Base-by-base conservation (phyloP, 345 rosid species). In the Excoecaria agallocha region DNA sequence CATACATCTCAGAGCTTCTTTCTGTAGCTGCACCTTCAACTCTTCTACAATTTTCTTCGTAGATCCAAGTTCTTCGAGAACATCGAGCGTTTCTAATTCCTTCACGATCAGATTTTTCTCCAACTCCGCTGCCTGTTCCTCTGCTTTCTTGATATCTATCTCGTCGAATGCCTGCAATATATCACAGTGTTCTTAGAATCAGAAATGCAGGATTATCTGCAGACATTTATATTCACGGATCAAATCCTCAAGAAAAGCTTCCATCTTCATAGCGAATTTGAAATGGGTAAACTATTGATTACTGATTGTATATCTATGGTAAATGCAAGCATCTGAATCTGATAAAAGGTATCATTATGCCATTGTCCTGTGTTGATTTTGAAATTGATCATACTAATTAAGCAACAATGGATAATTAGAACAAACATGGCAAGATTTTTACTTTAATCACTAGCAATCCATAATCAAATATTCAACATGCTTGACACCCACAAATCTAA, bases 81-180 rank as follows among this genome's bases (percentile, higher is more conserved):
- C 97, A 83, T 94, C 98, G 1, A 94, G 93, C 8, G 97, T 91
- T 70, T 92, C 97, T 24, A 94, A 56, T 82, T 94, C 99, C 83
- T 94, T 94, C 81, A 94, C 93, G 16, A 89, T 94, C 68, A 94
- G 82, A 87, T 94, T 90, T 77, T 94, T 92, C 91, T 94, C 98
- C 66, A 92, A 75, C 71, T 91, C 95, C 0, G 93, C 89, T 3
- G 97, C 91, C 59, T 87, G 94, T 69, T 94, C 96, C 78, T 92
- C 98, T 80, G 88, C 97, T 84, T 82, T 94, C 93, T 92, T 92
- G 77, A 94, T 80, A 77, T 94, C 93, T 56, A 91, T 82, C 65
- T 88, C 91, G 73, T 86, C 93, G 61, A 82, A 72, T 35, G 83
- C 86, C 71, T 86, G 83, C 85, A 84, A 84, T 70, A 66, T 38